Evolutionary conservation across 2,329 filamentous ascomycete species (phyloP).

Genomic region (Alternaria tenuissima): DNA sequence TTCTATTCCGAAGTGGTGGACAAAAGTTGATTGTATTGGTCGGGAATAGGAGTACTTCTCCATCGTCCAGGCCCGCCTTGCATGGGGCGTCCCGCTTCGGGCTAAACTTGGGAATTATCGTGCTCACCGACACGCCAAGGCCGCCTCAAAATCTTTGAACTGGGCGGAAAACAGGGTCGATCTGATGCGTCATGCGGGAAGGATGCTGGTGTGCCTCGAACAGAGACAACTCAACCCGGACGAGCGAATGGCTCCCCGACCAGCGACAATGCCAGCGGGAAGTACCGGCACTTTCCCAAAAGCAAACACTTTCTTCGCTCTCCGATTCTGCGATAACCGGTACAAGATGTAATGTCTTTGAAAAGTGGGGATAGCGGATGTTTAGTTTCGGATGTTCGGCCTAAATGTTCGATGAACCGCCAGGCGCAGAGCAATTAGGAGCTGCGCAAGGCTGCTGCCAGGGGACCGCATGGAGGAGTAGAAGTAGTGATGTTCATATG

Average conservation of each 20-base stretch:
- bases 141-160: neutral
- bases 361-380: neutral
- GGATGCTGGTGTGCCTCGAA: neutral
- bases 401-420: neutral
- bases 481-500: neutral
- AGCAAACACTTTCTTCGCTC: neutral
- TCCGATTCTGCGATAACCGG: neutral
- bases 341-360: neutral
- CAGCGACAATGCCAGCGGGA: constrained; percentile 2
- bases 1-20: constrained; percentile 12
- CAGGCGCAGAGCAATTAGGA: neutral
- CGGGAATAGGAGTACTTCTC: constrained; percentile 24
- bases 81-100: constrained; percentile 3
- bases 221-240: neutral
- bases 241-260: constrained; percentile 12
- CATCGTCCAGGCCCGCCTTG: constrained; percentile 1
- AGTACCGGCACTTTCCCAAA: constrained; percentile 3
- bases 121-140: constrained; percentile 9
- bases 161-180: neutral
- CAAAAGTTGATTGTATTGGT: constrained; percentile 12
- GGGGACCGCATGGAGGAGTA: neutral
- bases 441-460: neutral
- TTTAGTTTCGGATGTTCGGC: neutral
- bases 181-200: constrained; percentile 11
- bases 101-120: neutral